A percentile compares a stretch with the other conserved stretches of the same genome.
Conservation (phyloP, 129 eudicot genomes). For the Helianthus annuus region DNA sequence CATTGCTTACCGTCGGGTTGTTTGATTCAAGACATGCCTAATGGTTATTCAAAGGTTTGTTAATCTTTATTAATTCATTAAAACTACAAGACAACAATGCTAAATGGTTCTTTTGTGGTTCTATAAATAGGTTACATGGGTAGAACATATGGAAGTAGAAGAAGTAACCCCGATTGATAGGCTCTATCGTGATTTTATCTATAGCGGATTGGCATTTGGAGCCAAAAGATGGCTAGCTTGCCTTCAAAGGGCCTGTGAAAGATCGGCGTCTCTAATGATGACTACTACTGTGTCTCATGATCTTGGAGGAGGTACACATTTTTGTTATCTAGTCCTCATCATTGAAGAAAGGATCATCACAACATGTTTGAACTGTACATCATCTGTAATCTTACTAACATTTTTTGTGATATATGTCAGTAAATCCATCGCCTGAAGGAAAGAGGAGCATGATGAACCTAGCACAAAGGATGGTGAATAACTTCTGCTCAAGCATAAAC, state of each 20-base stretch:
- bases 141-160: conserved; percentile 65
- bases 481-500: conserved; percentile 58
- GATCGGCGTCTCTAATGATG: conserved; percentile 40
- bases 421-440: conserved; percentile 50
- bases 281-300: conserved; percentile 40
- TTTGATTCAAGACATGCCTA: conserved; percentile 68
- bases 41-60: conserved; percentile 61
- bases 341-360: too few species aligned
- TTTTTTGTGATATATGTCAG: conserved; percentile 22
- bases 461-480: conserved; percentile 59
- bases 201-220: conserved; percentile 58
- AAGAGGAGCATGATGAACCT: conserved; percentile 74
- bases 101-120: background rate
- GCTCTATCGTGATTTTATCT: conserved; percentile 46
- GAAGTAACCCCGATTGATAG: conserved; percentile 40
- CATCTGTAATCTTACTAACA: too few species aligned
- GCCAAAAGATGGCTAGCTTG: conserved; percentile 57
- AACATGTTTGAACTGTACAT: background rate
- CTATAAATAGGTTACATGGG: conserved; percentile 58
- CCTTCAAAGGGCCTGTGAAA: conserved; percentile 66
- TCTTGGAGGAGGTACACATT: conserved; percentile 52
- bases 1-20: conserved; percentile 72
- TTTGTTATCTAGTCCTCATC: too few species aligned
- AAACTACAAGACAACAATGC: background rate
- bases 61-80: background rate